Evolutionary conservation across 306 rosid species (phyloP).

Genomic region (Vigna mungo): DNA sequence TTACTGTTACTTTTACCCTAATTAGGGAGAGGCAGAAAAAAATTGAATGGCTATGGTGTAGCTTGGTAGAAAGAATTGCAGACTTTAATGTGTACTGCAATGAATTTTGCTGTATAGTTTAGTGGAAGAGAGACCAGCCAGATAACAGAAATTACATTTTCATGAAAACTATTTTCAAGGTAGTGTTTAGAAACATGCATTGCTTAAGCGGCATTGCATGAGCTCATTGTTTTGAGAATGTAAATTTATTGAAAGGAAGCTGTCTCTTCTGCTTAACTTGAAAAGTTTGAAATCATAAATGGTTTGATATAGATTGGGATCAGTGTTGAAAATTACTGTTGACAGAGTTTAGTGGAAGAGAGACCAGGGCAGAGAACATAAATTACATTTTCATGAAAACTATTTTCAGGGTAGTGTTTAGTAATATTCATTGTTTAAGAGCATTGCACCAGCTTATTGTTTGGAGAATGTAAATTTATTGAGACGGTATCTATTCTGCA

Average conservation of each 20-base stretch:
- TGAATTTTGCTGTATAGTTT: constrained; percentile 1
- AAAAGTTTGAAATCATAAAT: not conserved
- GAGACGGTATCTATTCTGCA: not conserved
- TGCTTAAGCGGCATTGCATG: constrained; percentile 1
- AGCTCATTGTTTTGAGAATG: not conserved
- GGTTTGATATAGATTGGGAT: too few species aligned
- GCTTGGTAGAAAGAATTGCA: not conserved
- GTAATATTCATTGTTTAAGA: not conserved
- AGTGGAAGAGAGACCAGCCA: not conserved
- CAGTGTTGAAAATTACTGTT: too few species aligned
- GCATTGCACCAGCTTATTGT: not conserved
- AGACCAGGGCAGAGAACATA: not conserved
- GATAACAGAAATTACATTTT: constrained; percentile 14
- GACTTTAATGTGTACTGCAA: constrained; percentile 3
- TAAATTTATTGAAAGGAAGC: constrained; percentile 6
- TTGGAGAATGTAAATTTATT: not conserved
- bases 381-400: constrained; percentile 3
- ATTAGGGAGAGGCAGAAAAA: constrained; percentile 27
- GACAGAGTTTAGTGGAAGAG: not conserved
- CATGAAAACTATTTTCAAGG: too few species aligned
- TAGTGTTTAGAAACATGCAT: constrained; percentile 1
- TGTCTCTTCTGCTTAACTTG: not conserved
- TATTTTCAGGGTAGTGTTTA: not conserved
- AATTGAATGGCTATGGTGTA: not conserved
- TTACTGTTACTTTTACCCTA: not conserved